Percentiles rank a stretch among this genome's conserved stretches.
These are phyloP conservation scores for Blepharisma japonicum DNA, from an alignment of 73 alveolate species.

Conservation along the genomic window DNA sequence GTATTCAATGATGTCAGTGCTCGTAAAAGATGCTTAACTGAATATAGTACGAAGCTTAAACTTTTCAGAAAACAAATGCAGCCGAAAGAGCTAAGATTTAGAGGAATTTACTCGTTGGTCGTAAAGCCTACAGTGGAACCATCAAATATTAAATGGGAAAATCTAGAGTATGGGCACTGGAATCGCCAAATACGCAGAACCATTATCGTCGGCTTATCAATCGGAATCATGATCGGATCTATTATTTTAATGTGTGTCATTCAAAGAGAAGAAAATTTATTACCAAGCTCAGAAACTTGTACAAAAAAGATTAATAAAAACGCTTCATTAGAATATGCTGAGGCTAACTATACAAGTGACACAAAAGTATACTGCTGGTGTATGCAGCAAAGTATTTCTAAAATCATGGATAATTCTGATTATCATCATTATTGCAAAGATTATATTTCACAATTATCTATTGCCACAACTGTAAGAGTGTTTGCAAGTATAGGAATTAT, in stretches of 20 bases:
- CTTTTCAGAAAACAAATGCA: background rate
- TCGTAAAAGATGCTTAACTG: background rate
- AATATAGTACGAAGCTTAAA: background rate
- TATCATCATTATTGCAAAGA: background rate
- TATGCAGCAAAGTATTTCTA: background rate
- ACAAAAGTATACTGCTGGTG: conserved; percentile 7
- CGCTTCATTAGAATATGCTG: background rate
- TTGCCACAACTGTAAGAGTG: background rate
- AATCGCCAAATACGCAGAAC: conserved; percentile 18
- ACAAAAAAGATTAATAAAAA: background rate
- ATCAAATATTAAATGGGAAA: conserved; percentile 15
- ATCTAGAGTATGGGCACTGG: background rate
- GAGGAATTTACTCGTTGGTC: background rate
- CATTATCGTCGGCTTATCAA: background rate
- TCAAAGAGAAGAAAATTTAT: background rate
- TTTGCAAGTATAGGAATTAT: background rate
- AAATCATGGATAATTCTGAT: background rate
- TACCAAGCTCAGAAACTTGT: background rate
- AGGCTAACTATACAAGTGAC: conserved; percentile 5
- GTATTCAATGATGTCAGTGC: background rate
- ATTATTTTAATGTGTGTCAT: background rate
- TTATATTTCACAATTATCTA: background rate
- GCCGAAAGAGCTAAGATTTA: background rate
- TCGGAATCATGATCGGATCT: background rate
- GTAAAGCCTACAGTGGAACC: background rate